Evolutionary conservation across 495 filamentous ascomycete genomes (phyloP), one percentile per base, ranked within the genome.

Genomic region (Cryomyces minteri): DNA sequence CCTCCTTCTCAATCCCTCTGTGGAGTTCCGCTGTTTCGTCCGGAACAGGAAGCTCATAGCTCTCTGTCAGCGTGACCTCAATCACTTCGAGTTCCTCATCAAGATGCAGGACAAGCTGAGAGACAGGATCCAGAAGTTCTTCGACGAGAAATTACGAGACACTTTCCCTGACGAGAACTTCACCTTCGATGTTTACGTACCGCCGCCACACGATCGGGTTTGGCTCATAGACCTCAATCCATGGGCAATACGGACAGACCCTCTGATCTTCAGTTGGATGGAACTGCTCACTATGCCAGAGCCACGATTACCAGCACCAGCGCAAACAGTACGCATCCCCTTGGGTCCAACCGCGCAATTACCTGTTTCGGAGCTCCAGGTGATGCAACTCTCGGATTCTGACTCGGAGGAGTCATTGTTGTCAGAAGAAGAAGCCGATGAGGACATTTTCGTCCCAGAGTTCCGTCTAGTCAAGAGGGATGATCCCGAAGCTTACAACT

Each of bases 11-110:
- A 88, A 94, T 59, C 84, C 87, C 0, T 80, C 84, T 0, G 73
- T 94, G 51, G 90, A 99, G 54, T 96, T 96, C 64, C 77, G 90
- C 12, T 92, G 83, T 57, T 99, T 96, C 57, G 92, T 94, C 31
- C 81, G 86, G 45, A 65, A 79, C 18, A 67, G 84, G 4, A 73
- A 70, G 29, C 65, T 99, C 4, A 67, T 99, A 6, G 88, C 77
- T 52, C 78, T 94, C 44, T 81, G 77, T 29, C 90, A 96, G 63
- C 77, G 90, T 0, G 92, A 96, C 54, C 72, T 84, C 9, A 93
- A 92, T 56, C 73, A 88, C 64, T 95, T 84, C 62, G 75, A 80
- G 29, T 96, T 94, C 58, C 68, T 95, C 0, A 69, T 73, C 43
- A 56, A 60, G 0, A 70, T 95, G 61, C 68, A 74, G 8, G 62